Percentiles rank a stretch among this genome's conserved stretches.
phyloP scores from a whole-genome alignment of 331 rosid genomes.

The Stylosanthes scabra region DNA sequence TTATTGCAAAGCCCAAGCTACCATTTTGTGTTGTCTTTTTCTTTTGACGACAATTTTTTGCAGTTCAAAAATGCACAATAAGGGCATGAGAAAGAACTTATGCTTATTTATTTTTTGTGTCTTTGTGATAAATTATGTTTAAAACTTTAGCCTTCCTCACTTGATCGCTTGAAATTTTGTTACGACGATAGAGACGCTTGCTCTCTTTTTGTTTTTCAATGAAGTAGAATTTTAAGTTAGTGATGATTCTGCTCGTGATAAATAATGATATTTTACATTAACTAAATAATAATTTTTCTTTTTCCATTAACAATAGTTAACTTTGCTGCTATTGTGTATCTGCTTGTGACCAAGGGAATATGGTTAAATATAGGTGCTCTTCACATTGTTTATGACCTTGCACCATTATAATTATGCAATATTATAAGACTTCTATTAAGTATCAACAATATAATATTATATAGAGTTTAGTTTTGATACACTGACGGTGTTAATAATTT shows the following conservation, averaged over 20 bases:
- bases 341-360: slow-evolving; percentile 15
- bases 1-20: slow-evolving; percentile 2
- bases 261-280: neutral
- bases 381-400: slow-evolving; percentile 21
- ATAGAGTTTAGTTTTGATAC: too few relatives aligned
- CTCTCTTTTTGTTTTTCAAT: too few relatives aligned
- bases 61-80: slow-evolving; percentile 6
- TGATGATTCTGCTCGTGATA: too few relatives aligned
- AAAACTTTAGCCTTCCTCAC: too few relatives aligned
- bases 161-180: too few relatives aligned
- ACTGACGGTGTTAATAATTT: too few relatives aligned
- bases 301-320: slow-evolving; percentile 4
- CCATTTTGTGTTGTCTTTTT: neutral
- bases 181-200: too few relatives aligned
- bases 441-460: neutral
- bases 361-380: slow-evolving; percentile 13
- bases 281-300: neutral
- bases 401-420: slow-evolving; percentile 29
- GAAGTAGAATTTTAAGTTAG: too few relatives aligned
- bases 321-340: slow-evolving; percentile 13
- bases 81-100: neutral
- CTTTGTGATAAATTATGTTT: too few relatives aligned
- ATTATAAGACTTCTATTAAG: slow-evolving; percentile 17
- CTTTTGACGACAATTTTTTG: neutral
- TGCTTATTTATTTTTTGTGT: neutral